These are phyloP conservation scores for Lupinus albus DNA, from an alignment of 306 rosid genomes.

Conservation along the genomic window DNA sequence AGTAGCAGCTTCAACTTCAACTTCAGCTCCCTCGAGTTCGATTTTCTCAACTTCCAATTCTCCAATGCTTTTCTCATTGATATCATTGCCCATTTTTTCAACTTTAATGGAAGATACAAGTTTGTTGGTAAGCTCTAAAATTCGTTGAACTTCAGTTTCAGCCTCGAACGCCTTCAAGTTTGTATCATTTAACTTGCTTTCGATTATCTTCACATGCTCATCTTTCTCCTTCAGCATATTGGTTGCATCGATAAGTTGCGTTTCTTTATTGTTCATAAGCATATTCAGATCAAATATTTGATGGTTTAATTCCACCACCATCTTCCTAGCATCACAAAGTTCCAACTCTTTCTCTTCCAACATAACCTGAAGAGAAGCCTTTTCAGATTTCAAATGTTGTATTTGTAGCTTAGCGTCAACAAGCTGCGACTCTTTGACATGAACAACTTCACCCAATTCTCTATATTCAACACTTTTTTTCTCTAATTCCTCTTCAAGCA, in stretches of 20 bases:
- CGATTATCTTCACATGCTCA: slow-evolving; percentile 56
- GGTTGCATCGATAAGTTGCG: slow-evolving; percentile 72
- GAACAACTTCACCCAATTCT: slow-evolving; percentile 56
- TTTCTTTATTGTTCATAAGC: slow-evolving; percentile 69
- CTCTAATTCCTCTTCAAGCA: slow-evolving; percentile 63
- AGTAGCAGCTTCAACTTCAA: slow-evolving; percentile 84
- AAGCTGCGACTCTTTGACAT: slow-evolving; percentile 61
- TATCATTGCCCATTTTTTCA: slow-evolving; percentile 45
- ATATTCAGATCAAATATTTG: slow-evolving; percentile 72
- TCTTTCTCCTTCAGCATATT: slow-evolving; percentile 80
- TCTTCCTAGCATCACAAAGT: slow-evolving; percentile 75
- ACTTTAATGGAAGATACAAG: slow-evolving; percentile 65
- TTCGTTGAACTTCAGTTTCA: slow-evolving; percentile 65
- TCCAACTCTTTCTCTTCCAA: slow-evolving; percentile 84
- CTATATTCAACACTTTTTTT: slow-evolving; percentile 51
- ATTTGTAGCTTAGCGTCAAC: slow-evolving; percentile 84
- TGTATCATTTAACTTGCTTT: slow-evolving; percentile 56
- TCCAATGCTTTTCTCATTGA: slow-evolving; percentile 56
- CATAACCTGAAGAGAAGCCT: slow-evolving; percentile 63
- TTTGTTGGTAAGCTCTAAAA: slow-evolving; percentile 70
- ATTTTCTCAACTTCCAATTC: slow-evolving; percentile 80
- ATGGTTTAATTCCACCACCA: slow-evolving; percentile 57
- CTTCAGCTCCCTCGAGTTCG: slow-evolving; percentile 78
- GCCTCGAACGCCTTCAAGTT: slow-evolving; percentile 69
- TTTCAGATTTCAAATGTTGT: slow-evolving; percentile 77